These are phyloP conservation scores for Pseudovirgaria hyperparasitica DNA, from an alignment of 2,329 filamentous ascomycete species.

Conservation along the genomic window DNA sequence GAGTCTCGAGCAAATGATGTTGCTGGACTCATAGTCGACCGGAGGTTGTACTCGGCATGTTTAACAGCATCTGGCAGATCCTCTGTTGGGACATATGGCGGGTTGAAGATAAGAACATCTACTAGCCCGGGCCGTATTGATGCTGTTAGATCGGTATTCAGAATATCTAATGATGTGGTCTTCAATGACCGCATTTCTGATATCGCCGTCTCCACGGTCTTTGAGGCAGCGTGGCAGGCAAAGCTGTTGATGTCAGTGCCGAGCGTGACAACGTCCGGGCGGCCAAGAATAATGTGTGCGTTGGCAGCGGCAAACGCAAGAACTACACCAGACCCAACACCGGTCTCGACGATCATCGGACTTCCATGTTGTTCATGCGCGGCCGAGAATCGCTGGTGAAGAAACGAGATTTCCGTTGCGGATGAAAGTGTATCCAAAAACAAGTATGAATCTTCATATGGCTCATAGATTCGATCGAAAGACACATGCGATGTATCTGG, in stretches of 20 bases:
- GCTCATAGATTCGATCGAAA: constrained; percentile 84
- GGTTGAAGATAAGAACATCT: constrained; percentile 90
- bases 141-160: constrained; percentile 57
- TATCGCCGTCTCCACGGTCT: constrained; percentile 50
- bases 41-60: constrained; percentile 18
- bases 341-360: constrained; percentile 66
- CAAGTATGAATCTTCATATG: constrained; percentile 90
- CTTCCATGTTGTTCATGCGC: too few species aligned
- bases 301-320: constrained; percentile 76
- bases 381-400: constrained; percentile 47
- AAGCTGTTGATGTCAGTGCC: constrained; percentile 77
- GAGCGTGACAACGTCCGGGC: constrained; percentile 54
- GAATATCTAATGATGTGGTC: constrained; percentile 47
- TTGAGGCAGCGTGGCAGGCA: constrained; percentile 62
- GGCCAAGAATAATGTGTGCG: constrained; percentile 57
- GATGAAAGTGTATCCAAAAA: constrained; percentile 84
- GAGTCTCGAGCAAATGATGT: constrained; percentile 63
- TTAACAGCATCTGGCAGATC: constrained; percentile 48
- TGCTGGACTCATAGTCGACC: constrained; percentile 11
- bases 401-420: constrained; percentile 52
- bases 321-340: constrained; percentile 88
- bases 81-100: constrained; percentile 85
- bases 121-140: constrained; percentile 47
- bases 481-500: constrained; percentile 86
- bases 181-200: constrained; percentile 9